Evolutionary conservation across 441 rosid species (phyloP), one percentile per base, ranked within the genome.

Genomic region (Adansonia grandidieri): DNA sequence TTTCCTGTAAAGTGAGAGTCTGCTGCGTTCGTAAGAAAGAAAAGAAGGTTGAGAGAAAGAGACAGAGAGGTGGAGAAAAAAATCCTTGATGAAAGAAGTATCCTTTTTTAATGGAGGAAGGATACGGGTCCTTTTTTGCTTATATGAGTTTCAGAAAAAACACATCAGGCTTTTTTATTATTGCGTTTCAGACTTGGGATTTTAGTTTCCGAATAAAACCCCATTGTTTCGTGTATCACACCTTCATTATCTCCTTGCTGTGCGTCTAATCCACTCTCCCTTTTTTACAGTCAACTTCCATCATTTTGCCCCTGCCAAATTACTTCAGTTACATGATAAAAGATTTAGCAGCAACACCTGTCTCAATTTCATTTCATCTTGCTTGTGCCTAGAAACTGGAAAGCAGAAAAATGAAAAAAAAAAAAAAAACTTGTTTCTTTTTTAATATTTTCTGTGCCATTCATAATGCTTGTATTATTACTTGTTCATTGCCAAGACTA

Each of bases 171-270:
- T 77, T 58, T 70, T 80, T 84, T 73, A 85, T 84, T 82, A 83
- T 86, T 84, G 88, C 87, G 73, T 75, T 88, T 54, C 89, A 87
- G 91, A 80, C 88, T 79, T 83, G 86, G 88, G 91, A 90, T 90
- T 91, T 92, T 84, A 89, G 97, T 87, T 90, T 91, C 92, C 97
- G 94, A 71, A 90, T 84, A 81, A 76, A 28, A 76, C 82, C 77
- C 71, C 86, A 78, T 86, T 67, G 67, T 42, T 71, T 73, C 44
- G 69, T 48, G 19, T 19, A 42, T 47, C 57, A 14, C 62, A 63
- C 15, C 6, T 17, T 60, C 45, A 51, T 8, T 67, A 74, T 71
- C 73, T 13, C 48, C 1, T 60, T 13, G 9, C 65, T 63, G 73
- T 58, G 83, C 81, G 87, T 86, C 78, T 62, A 40, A 69, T 79